Conservation (phyloP, 306 rosid species). For the Acacia melanoxylon region DNA sequence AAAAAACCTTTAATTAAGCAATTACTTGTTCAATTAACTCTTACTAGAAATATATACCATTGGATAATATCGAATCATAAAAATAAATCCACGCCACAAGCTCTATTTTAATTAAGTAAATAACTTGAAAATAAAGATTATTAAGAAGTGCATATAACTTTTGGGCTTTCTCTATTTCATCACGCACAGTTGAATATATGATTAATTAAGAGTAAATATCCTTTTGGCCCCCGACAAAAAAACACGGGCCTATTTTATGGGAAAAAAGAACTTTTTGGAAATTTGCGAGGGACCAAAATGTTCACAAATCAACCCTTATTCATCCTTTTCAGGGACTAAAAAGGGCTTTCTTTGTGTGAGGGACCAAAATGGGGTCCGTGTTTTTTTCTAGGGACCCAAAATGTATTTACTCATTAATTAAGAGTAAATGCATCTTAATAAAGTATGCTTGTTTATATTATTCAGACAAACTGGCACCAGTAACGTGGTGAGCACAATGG, state of each 20-base stretch:
- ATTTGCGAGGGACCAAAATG: too few relatives aligned
- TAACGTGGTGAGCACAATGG: constrained; percentile 34
- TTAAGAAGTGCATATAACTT: not conserved
- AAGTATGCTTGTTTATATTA: not conserved
- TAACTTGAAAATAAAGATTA: not conserved
- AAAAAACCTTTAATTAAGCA: not conserved
- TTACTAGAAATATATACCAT: not conserved
- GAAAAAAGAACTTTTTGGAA: too few relatives aligned
- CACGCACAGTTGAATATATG: not conserved
- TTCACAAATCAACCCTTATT: too few relatives aligned
- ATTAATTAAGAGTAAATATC: not conserved
- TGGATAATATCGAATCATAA: not conserved
- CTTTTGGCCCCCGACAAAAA: too few relatives aligned
- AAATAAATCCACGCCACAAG: not conserved
- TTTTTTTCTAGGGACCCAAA: too few relatives aligned
- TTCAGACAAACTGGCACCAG: constrained; percentile 11
- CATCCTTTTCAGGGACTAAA: too few relatives aligned
- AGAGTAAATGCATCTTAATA: constrained; percentile 4
- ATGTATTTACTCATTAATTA: too few relatives aligned
- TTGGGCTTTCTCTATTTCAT: not conserved
- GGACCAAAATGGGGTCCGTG: too few relatives aligned
- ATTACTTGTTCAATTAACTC: not conserved
- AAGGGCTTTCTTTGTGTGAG: too few relatives aligned
- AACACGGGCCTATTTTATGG: too few relatives aligned
- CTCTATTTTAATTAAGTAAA: too few relatives aligned